Base-by-base conservation (phyloP, 306 rosid genomes). In the Astragalus glycyphyllos region DNA sequence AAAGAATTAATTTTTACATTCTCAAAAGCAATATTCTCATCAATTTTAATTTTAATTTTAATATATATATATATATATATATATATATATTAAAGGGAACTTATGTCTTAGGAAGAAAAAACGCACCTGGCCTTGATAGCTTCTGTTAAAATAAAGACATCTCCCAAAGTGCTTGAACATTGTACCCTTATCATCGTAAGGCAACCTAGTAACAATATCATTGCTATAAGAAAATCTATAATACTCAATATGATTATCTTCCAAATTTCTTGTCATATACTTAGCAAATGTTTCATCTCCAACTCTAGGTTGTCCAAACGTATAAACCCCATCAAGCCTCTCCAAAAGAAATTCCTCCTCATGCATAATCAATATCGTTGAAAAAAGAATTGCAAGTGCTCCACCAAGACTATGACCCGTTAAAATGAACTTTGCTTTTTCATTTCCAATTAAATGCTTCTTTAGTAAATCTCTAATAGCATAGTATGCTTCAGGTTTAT, bases 271-370 rank as follows among this genome's bases (percentile, higher is more conserved):
- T 12, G 83, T 77, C 96, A 90, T 86, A 73, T 74, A 87, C 1
- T 58, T 46, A 0, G 84, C 84, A 50, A 79, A 90, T 1, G 7
- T 51, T 23, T 31, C 10, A 26, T 84, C 85, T 13, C 96, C 94
- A 42, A 87, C 88, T 62, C 94, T 81, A 6, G 93, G 96, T 73
- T 87, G 91, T 10, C 91, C 96, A 75, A 84, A 90, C 10, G 89
- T 90, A 61, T 90, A 84, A 8, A 90, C 86, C n/a, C 89, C 93
- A 48, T 86, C 84, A 12, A 87, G 66, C 41, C 80, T 82, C 76
- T 84, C 73, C 61, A 86, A 17, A 58, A 87, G 64, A 73, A 66
- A 59, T 2, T 61, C 62, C 57, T 88, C 93, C 0, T 72, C 71
- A 40, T 87, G 96, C 50, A 84, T n/a, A 4, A 83, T 66, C 58